Conservation (phyloP, 2,329 filamentous ascomycete species). For the Pseudogymnoascus sp. region DNA sequence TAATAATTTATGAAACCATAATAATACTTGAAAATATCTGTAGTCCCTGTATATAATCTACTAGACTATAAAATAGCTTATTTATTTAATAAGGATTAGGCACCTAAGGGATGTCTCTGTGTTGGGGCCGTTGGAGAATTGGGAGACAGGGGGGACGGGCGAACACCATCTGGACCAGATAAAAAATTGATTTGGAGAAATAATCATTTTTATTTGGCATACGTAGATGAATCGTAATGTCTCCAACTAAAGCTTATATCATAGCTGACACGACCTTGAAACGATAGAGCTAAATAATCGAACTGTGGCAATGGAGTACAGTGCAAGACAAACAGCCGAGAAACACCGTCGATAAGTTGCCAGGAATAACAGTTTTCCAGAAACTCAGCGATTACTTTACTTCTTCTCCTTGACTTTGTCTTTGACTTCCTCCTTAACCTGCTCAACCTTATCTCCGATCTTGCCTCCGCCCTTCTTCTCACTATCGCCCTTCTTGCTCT, state of each 20-base stretch:
- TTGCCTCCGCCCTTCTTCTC: background rate
- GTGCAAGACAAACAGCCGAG: background rate
- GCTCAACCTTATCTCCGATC: background rate
- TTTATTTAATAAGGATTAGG: too few species aligned
- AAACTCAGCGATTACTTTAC: background rate
- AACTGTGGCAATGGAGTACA: background rate
- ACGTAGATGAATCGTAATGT: background rate
- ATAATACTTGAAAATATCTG: too few species aligned
- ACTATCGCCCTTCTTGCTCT: background rate
- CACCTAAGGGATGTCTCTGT: too few species aligned
- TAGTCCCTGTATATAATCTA: too few species aligned
- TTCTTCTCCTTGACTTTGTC: background rate
- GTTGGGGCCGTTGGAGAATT: too few species aligned
- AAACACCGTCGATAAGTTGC: background rate
- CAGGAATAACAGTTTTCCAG: background rate
- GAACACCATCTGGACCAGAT: too few species aligned
- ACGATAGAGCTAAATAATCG: background rate
- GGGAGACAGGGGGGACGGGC: too few species aligned
- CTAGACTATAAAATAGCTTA: too few species aligned
- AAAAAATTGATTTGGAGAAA: background rate
- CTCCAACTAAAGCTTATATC: background rate
- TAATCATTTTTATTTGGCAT: background rate
- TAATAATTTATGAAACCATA: too few species aligned
- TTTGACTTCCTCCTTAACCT: background rate
- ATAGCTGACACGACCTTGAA: background rate